These are phyloP conservation scores for Infundibulicybe gibba DNA, from an alignment of 768 basidiomycete genomes.

Conservation along the genomic window DNA sequence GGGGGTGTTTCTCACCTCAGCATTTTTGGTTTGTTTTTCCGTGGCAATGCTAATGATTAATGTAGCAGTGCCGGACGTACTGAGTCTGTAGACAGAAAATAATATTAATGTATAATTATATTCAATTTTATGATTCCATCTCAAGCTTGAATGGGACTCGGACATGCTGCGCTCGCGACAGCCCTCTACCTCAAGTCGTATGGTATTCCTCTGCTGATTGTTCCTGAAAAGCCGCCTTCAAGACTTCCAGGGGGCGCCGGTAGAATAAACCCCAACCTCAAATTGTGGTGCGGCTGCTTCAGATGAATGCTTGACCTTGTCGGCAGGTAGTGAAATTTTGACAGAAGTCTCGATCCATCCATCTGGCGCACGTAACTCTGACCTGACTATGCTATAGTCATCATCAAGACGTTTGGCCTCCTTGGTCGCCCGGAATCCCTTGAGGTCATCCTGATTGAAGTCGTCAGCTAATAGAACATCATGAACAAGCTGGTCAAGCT, in stretches of 20 bases:
- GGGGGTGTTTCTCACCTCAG: too few relatives aligned
- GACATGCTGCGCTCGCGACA: too few relatives aligned
- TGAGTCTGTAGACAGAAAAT: too few relatives aligned
- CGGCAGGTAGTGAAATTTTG: constrained; percentile 16
- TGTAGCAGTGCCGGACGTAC: too few relatives aligned
- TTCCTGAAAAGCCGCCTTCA: constrained; percentile 13
- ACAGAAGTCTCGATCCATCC: constrained; percentile 18
- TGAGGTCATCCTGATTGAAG: constrained; percentile 15
- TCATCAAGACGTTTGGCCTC: constrained; percentile 14
- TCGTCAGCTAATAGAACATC: constrained; percentile 19
- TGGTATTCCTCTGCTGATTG: constrained; percentile 7
- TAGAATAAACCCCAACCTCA: constrained; percentile 23
- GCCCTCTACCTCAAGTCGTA: too few relatives aligned
- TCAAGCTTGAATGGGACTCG: too few relatives aligned
- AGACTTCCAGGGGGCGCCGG: constrained; percentile 15
- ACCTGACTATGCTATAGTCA: not conserved
- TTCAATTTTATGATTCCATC: too few relatives aligned
- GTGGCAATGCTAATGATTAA: too few relatives aligned
- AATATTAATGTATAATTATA: too few relatives aligned
- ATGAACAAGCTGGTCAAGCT: constrained; percentile 16
- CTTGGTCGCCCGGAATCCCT: constrained; percentile 11
- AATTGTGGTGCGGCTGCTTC: constrained; percentile 24
- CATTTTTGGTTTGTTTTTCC: too few relatives aligned
- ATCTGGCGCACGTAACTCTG: constrained; percentile 1
- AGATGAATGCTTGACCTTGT: constrained; percentile 7